Evolutionary conservation across 2,329 filamentous ascomycete species (phyloP).

Genomic region (Pseudogymnoascus sp.): DNA sequence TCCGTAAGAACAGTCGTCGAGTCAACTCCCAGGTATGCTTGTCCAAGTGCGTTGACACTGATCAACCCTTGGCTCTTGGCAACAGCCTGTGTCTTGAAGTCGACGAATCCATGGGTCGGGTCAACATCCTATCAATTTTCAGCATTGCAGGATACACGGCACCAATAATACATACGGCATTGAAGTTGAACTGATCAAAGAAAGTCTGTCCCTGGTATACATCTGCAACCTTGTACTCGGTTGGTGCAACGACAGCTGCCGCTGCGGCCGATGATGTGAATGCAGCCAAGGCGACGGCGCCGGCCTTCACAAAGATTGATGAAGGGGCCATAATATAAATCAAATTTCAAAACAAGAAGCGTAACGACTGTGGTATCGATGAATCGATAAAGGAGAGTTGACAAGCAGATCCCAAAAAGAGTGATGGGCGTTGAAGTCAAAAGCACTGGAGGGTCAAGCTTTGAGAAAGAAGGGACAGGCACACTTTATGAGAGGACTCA

Average conservation of each 20-base stretch:
- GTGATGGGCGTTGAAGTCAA: conserved; percentile 15
- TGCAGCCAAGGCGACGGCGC: conserved; percentile 17
- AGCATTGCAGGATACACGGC: conserved; percentile 1
- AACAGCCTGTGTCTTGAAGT: conserved; percentile 50
- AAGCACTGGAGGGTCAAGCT: not conserved
- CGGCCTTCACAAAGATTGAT: conserved; percentile 13
- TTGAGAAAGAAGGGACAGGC: not conserved
- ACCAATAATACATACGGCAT: conserved; percentile 26
- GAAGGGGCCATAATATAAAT: conserved; percentile 13
- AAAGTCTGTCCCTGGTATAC: conserved; percentile 35
- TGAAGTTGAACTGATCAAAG: conserved; percentile 45
- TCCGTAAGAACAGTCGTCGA: conserved; percentile 30
- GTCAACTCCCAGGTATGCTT: conserved; percentile 37
- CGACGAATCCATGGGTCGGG: conserved; percentile 65
- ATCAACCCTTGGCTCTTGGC: conserved; percentile 50
- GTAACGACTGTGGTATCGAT: conserved; percentile 17
- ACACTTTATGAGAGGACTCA: conserved; percentile 1
- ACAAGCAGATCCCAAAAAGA: conserved; percentile 16
- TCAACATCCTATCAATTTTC: conserved; percentile 35
- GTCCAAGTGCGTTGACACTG: conserved; percentile 44
- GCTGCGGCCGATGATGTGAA: conserved; percentile 9
- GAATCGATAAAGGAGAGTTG: conserved; percentile 20
- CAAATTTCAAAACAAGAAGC: conserved; percentile 12
- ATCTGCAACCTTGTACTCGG: conserved; percentile 17
- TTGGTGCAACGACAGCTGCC: conserved; percentile 10